Base-by-base conservation (phyloP, 352 stramenopile genomes). In the Pythium aquatile region DNA sequence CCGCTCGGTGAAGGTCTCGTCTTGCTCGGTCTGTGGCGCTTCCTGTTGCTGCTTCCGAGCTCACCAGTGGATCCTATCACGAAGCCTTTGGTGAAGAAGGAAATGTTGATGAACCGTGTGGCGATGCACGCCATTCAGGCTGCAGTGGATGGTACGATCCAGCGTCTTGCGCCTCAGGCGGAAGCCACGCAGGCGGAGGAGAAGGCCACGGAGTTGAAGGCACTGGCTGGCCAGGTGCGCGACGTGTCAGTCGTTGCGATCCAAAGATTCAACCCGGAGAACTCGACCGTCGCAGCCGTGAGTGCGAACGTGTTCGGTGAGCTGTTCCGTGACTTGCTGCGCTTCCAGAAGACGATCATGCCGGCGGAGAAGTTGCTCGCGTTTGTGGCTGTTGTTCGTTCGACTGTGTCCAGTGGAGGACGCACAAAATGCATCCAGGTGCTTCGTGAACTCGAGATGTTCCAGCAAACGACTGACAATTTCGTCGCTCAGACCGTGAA, bases 11-110 rank as follows among this genome's bases (percentile, higher is more conserved):
- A 97, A 58, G 83, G 78, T 47, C 91, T 97, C 69, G 79, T 98
- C 29, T 80, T 97, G 35, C 59, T 99, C 56, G 97, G 97, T 32
- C 63, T 98, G 63, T 88, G 98, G 71, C 83, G 93, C 11, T 97
- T 99, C 37, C 78, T 88, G 46, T 74, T 99, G 51, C 70, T 98
- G 46, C 65, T 97, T 24, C 97, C 97, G 37, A 93, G 88, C 48
- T 98, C 93, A 20, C 97, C 97, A 3, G 88, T 99, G 20, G 97
- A 99, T 68, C 97, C 97, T 29, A 94, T 95, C 52, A 90, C 82
- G 62, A 97, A 97, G 69, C 96, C 97, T 24, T 69, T 96, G 1
- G 88, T 98, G 20, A 98, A 99, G 70, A 95, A 98, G 49, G 81
- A 96, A 16, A 84, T 97, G 49, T 72, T 99, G 26, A 74, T 98